Conservation (phyloP, 139 green algal species). For the Asterochloris sp. region DNA sequence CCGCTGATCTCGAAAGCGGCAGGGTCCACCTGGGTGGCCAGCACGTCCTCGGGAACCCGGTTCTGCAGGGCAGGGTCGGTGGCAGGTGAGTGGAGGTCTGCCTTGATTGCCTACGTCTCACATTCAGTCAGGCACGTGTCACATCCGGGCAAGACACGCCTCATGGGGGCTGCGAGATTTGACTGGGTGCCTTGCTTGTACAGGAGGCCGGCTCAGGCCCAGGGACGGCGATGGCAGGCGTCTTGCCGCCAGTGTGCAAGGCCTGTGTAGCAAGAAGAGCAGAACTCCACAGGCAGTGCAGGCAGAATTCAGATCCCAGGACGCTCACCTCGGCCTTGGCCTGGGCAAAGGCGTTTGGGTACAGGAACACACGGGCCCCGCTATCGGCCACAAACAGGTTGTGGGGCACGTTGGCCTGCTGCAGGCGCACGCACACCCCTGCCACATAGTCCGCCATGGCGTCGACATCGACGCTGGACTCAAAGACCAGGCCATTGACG, state of each 20-base stretch:
- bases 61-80: background rate
- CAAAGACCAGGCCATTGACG: constrained; percentile 83
- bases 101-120: too few relatives aligned
- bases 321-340: constrained; percentile 58
- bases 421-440: constrained; percentile 60
- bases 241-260: background rate
- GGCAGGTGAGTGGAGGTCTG: too few relatives aligned
- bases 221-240: too few relatives aligned
- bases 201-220: too few relatives aligned
- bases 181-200: too few relatives aligned
- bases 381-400: constrained; percentile 95
- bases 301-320: background rate
- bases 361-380: constrained; percentile 88
- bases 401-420: constrained; percentile 83
- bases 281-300: constrained; percentile 1
- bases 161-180: too few relatives aligned
- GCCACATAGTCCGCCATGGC: constrained; percentile 66
- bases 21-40: constrained; percentile 86
- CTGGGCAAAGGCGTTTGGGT: constrained; percentile 77
- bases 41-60: constrained; percentile 39
- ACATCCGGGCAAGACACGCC: too few relatives aligned
- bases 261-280: background rate
- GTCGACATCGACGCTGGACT: constrained; percentile 59
- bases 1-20: constrained; percentile 95
- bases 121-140: too few relatives aligned